Conservation (phyloP, 441 rosid genomes). For the Brassica balearica region DNA sequence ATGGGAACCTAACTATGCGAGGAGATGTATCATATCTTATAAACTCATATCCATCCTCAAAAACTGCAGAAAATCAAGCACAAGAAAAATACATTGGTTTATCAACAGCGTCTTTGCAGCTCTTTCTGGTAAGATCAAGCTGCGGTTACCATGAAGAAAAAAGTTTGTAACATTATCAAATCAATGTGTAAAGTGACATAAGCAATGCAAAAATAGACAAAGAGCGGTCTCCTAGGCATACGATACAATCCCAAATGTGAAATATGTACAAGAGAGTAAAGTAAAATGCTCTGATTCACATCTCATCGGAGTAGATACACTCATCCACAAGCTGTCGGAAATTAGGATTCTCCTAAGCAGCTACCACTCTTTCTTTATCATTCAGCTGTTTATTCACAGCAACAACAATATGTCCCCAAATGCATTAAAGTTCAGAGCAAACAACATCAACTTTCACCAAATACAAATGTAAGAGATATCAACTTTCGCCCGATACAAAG, state of each 20-base stretch:
- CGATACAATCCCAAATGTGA: conserved; percentile 31
- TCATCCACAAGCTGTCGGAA: conserved; percentile 77
- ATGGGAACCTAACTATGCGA: background rate
- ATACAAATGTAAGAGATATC: conserved; percentile 6
- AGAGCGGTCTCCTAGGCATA: conserved; percentile 17
- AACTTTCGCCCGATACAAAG: background rate
- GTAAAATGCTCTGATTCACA: conserved; percentile 45
- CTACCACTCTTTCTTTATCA: conserved; percentile 71
- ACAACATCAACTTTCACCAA: background rate
- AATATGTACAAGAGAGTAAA: conserved; percentile 44
- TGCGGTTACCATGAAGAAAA: conserved; percentile 2
- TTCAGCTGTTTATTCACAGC: conserved; percentile 71
- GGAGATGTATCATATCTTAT: background rate
- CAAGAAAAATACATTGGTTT: background rate
- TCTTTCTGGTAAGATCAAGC: background rate
- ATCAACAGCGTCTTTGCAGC: conserved; percentile 2
- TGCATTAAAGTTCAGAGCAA: conserved; percentile 16
- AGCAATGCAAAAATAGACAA: conserved; percentile 10
- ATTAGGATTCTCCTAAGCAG: conserved; percentile 75
- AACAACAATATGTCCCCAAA: background rate
- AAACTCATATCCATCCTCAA: background rate
- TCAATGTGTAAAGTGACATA: conserved; percentile 6
- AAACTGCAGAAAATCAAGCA: background rate
- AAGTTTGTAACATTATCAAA: background rate
- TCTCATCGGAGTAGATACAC: conserved; percentile 76